Conservation (phyloP, 2,329 filamentous ascomycete genomes). For the Pestalotiopsis sp. region DNA sequence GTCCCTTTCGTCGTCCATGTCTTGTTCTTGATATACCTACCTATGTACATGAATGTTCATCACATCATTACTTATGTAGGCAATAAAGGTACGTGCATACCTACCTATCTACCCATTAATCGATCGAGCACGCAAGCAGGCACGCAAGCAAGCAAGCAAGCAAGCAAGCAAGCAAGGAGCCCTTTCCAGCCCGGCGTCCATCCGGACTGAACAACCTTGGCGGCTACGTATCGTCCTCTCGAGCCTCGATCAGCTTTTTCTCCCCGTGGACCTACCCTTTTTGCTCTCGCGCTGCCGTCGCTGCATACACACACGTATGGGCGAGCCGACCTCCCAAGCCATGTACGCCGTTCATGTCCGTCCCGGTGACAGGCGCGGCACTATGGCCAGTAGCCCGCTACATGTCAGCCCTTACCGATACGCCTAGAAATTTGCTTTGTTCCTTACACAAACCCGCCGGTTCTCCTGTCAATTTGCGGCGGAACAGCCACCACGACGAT, state of each 20-base stretch:
- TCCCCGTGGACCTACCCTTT: not conserved
- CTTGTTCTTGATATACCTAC: too few species aligned
- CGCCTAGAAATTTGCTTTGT: not conserved
- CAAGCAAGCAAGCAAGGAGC: not conserved
- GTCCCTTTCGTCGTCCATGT: not conserved
- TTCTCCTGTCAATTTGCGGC: slow-evolving; percentile 5
- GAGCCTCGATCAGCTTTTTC: too few species aligned
- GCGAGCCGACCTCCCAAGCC: not conserved
- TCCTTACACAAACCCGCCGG: not conserved
- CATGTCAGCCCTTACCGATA: not conserved
- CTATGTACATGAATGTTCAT: too few species aligned
- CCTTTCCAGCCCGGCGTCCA: not conserved
- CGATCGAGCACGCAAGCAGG: not conserved
- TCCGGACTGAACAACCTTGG: not conserved
- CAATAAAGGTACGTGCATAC: too few species aligned
- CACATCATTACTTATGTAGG: too few species aligned
- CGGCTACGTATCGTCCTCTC: not conserved
- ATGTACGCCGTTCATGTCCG: not conserved
- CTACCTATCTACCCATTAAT: too few species aligned
- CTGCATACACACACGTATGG: not conserved
- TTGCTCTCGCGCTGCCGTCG: not conserved
- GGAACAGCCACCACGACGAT: not conserved
- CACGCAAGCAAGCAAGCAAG: not conserved
- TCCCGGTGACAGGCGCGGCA: not conserved
- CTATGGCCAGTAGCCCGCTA: not conserved